Percentiles rank a stretch among this genome's conserved stretches.
phyloP scores from a whole-genome alignment of 345 rosid genomes.

The Ceriops decandra region DNA sequence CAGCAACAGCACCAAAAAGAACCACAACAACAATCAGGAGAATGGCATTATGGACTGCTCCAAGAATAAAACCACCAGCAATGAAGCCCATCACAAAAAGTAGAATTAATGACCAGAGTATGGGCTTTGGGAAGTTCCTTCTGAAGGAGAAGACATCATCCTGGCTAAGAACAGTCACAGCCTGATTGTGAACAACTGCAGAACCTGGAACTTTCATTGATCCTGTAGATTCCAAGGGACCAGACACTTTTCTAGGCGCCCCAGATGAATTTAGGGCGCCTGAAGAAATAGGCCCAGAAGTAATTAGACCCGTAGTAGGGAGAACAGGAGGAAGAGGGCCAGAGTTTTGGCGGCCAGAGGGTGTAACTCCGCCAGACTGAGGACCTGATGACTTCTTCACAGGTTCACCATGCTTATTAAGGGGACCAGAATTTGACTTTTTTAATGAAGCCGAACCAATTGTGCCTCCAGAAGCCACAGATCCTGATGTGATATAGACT shows the following conservation, averaged over 20 bases:
- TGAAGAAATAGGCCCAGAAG: constrained; percentile 87
- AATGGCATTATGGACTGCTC: constrained; percentile 83
- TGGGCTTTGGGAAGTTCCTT: constrained; percentile 67
- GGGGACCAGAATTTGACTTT: constrained; percentile 92
- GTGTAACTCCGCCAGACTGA: constrained; percentile 85
- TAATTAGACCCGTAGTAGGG: constrained; percentile 89
- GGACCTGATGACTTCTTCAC: constrained; percentile 87
- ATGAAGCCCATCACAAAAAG: constrained; percentile 81
- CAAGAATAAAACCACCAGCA: constrained; percentile 81
- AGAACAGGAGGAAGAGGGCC: constrained; percentile 89
- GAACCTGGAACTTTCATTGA: constrained; percentile 57
- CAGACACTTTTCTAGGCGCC: constrained; percentile 84
- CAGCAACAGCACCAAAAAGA: constrained; percentile 57
- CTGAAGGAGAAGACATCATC: constrained; percentile 67
- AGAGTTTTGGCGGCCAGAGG: constrained; percentile 76
- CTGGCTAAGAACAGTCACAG: constrained; percentile 65
- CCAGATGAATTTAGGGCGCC: constrained; percentile 84
- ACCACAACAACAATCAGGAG: constrained; percentile 72
- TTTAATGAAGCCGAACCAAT: constrained; percentile 76
- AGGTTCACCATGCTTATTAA: constrained; percentile 90
- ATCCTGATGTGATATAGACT: constrained; percentile 65
- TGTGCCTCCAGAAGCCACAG: constrained; percentile 52
- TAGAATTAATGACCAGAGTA: constrained; percentile 67
- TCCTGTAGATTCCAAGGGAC: constrained; percentile 84
- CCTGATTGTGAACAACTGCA: constrained; percentile 69